Percentiles rank a stretch among this genome's conserved stretches.
Conservation (phyloP, 352 stramenopile species). For the Phytophthora fragariae region DNA sequence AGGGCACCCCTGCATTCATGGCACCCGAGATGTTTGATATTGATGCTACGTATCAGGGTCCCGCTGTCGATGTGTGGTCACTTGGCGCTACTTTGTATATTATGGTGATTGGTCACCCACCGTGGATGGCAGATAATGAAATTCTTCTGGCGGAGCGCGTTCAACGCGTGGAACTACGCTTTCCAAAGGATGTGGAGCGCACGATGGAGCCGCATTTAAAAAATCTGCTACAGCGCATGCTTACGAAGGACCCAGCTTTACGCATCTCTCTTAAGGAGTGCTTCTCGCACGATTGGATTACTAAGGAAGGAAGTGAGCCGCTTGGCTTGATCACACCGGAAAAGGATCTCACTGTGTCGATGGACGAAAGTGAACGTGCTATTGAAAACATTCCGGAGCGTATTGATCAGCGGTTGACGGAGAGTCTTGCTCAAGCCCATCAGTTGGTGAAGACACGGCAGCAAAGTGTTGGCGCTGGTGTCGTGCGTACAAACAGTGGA, state of each 20-base stretch:
- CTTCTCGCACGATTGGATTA: conserved; percentile 93
- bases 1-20: conserved; percentile 92
- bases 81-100: conserved; percentile 93
- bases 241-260: conserved; percentile 88
- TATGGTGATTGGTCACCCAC: conserved; percentile 92
- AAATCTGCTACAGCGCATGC: conserved; percentile 92
- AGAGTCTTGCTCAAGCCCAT: conserved; percentile 80
- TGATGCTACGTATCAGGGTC: conserved; percentile 87
- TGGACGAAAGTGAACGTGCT: conserved; percentile 85
- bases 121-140: conserved; percentile 92
- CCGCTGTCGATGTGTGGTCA: conserved; percentile 90
- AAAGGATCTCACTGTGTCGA: conserved; percentile 78
- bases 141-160: conserved; percentile 88
- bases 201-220: conserved; percentile 90
- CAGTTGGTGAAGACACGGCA: conserved; percentile 80
- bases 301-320: conserved; percentile 92
- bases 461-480: conserved; percentile 44
- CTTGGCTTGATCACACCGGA: conserved; percentile 56
- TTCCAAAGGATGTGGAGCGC: conserved; percentile 76
- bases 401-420: conserved; percentile 80
- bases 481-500: conserved; percentile 63
- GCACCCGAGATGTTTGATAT: conserved; percentile 93
- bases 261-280: conserved; percentile 84
- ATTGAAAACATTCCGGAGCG: conserved; percentile 90
- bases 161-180: conserved; percentile 89